Evolutionary conservation across 768 basidiomycete genomes (phyloP).

Genomic region (Paxillus ammoniavirescens): DNA sequence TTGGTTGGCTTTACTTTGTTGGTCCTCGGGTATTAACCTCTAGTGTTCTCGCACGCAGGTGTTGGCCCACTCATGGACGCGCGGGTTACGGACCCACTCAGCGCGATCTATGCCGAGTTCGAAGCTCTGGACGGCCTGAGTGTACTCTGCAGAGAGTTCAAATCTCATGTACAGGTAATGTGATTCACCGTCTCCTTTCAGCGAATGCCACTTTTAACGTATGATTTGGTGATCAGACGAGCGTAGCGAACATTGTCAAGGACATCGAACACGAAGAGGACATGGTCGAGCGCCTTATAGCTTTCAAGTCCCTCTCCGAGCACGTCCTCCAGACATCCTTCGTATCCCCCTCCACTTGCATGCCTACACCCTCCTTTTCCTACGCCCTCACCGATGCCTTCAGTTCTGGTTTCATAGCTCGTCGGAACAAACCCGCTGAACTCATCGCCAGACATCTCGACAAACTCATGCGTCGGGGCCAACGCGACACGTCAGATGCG

Average conservation of each 20-base stretch:
- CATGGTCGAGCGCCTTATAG: constrained; percentile 74
- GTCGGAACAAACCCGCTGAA: constrained; percentile 84
- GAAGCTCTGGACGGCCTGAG: constrained; percentile 53
- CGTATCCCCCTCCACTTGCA: constrained; percentile 34
- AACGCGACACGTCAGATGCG: constrained; percentile 61
- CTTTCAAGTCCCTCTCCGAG: constrained; percentile 62
- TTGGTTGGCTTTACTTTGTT: constrained; percentile 16
- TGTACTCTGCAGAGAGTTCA: constrained; percentile 60
- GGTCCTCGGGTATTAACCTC: constrained; percentile 22
- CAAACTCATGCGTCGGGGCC: constrained; percentile 82
- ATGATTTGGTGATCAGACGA: constrained; percentile 36
- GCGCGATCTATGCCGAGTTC: constrained; percentile 61
- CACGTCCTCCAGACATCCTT: constrained; percentile 51
- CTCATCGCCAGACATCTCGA: constrained; percentile 93
- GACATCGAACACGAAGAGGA: constrained; percentile 62
- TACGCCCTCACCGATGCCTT: constrained; percentile 77
- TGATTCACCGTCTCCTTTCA: neutral
- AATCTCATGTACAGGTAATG: constrained; percentile 54
- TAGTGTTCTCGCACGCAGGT: constrained; percentile 36
- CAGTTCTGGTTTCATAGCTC: constrained; percentile 66
- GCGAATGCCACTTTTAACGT: neutral
- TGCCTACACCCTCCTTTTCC: constrained; percentile 52
- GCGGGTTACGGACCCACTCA: constrained; percentile 43
- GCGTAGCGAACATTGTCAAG: constrained; percentile 63
- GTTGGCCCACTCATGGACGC: constrained; percentile 50